phyloP scores from a whole-genome alignment of 768 basidiomycete species.

The Leccinum truebloodii region DNA sequence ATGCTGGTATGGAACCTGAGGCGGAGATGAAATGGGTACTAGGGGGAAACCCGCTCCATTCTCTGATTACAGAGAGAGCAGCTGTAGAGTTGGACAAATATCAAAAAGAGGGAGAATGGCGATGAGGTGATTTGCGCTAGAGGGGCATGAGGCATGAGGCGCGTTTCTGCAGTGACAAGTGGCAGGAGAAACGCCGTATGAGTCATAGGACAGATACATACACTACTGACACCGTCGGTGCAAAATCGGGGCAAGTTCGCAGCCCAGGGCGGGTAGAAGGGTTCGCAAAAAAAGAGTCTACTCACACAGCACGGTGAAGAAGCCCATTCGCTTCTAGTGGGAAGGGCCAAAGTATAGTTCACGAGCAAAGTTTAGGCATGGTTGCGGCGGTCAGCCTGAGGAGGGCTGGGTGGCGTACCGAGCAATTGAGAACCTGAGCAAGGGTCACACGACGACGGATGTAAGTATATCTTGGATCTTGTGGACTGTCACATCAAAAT shows the following conservation, averaged over 20 bases:
- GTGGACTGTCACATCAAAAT: conserved; percentile 3
- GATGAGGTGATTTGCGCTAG: conserved; percentile 20
- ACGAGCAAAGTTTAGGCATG: background rate
- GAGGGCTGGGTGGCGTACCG: conserved; percentile 9
- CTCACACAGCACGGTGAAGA: conserved; percentile 5
- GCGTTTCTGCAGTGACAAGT: conserved; percentile 1
- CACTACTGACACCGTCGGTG: conserved; percentile 14
- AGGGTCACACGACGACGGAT: background rate
- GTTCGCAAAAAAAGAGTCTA: conserved; percentile 7
- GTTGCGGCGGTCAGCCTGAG: background rate
- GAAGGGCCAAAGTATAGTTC: conserved; percentile 9
- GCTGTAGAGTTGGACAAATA: conserved; percentile 11
- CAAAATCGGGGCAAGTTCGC: conserved; percentile 15
- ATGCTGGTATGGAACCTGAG: conserved; percentile 5
- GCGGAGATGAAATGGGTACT: conserved; percentile 35
- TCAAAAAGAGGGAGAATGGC: conserved; percentile 18
- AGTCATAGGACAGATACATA: conserved; percentile 10
- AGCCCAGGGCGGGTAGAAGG: conserved; percentile 6
- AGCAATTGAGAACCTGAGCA: conserved; percentile 1
- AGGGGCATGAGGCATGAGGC: conserved; percentile 22
- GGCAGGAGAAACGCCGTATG: conserved; percentile 14
- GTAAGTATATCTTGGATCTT: conserved; percentile 14
- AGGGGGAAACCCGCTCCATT: conserved; percentile 20
- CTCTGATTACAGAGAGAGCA: conserved; percentile 9
- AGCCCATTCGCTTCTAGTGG: conserved; percentile 1